Evolutionary conservation across 2,329 filamentous ascomycete species (phyloP).

Genomic region (Leptographium radiaticola): DNA sequence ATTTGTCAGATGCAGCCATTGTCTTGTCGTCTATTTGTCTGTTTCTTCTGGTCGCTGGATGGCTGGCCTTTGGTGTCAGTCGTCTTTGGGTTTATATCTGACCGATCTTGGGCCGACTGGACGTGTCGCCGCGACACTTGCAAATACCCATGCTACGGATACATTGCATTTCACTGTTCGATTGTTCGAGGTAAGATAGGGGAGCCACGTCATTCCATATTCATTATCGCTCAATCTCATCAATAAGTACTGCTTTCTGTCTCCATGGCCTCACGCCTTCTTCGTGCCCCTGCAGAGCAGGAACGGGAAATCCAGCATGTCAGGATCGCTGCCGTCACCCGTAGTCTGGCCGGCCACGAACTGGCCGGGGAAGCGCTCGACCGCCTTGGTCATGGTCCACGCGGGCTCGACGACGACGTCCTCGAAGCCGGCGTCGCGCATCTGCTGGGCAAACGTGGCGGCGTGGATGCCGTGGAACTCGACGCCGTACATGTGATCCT

Average conservation of each 20-base stretch:
- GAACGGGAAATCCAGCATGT: conserved; percentile 24
- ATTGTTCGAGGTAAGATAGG: too few relatives aligned
- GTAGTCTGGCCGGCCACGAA: conserved; percentile 14
- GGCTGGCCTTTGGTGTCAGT: too few relatives aligned
- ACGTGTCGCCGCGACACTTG: too few relatives aligned
- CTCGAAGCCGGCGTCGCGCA: conserved; percentile 33
- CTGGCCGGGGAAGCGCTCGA: conserved; percentile 32
- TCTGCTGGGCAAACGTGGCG: conserved; percentile 25
- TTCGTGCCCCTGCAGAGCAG: conserved; percentile 23
- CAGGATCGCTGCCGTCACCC: conserved; percentile 9
- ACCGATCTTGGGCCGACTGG: too few relatives aligned
- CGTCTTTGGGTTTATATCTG: too few relatives aligned
- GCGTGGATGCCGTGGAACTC: conserved; percentile 37
- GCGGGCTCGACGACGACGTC: conserved; percentile 32
- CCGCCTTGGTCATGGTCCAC: conserved; percentile 35
- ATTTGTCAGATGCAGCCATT: neutral
- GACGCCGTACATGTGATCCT: conserved; percentile 37
- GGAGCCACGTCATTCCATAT: too few relatives aligned
- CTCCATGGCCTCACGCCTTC: neutral
- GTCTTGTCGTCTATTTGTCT: neutral
- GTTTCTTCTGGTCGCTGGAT: too few relatives aligned
- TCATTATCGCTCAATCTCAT: too few relatives aligned
- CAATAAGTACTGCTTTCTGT: too few relatives aligned
- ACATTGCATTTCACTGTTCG: too few relatives aligned
- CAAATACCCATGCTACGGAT: too few relatives aligned